A percentile compares a stretch with the other conserved stretches of the same genome.
Evolutionary conservation across 495 filamentous ascomycete species (phyloP).

Genomic region (Penicillium subrubescens): DNA sequence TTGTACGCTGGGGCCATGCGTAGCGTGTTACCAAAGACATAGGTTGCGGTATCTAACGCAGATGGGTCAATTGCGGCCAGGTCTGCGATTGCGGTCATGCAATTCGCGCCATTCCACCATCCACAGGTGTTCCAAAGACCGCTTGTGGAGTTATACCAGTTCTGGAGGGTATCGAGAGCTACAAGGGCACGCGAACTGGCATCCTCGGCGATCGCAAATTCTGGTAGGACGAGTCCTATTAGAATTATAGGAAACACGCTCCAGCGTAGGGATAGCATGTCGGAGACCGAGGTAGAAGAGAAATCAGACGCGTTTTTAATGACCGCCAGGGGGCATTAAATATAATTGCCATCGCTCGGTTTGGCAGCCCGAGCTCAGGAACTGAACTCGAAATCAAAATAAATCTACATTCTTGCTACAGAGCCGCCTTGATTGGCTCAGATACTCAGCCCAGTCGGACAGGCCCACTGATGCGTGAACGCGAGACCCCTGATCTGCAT

Average conservation of each 20-base stretch:
- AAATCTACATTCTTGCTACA: slow-evolving; percentile 18
- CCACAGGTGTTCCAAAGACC: slow-evolving; percentile 68
- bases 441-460: neutral
- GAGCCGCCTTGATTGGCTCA: slow-evolving; percentile 25
- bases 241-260: slow-evolving; percentile 16
- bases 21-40: slow-evolving; percentile 49
- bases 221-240: neutral
- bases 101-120: slow-evolving; percentile 81
- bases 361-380: slow-evolving; percentile 6
- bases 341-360: slow-evolving; percentile 20
- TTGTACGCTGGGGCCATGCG: slow-evolving; percentile 31
- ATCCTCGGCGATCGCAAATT: slow-evolving; percentile 18
- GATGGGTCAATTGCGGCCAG: slow-evolving; percentile 52
- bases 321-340: neutral
- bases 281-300: neutral
- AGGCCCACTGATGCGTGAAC: slow-evolving; percentile 15
- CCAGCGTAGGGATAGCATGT: slow-evolving; percentile 18
- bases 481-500: slow-evolving; percentile 26
- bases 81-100: slow-evolving; percentile 64
- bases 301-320: slow-evolving; percentile 1
- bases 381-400: slow-evolving; percentile 17
- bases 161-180: slow-evolving; percentile 55
- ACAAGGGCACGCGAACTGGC: slow-evolving; percentile 41
- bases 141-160: slow-evolving; percentile 61
- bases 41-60: slow-evolving; percentile 28